These are phyloP conservation scores for Mycena venus DNA, from an alignment of 768 basidiomycete species.

Conservation along the genomic window DNA sequence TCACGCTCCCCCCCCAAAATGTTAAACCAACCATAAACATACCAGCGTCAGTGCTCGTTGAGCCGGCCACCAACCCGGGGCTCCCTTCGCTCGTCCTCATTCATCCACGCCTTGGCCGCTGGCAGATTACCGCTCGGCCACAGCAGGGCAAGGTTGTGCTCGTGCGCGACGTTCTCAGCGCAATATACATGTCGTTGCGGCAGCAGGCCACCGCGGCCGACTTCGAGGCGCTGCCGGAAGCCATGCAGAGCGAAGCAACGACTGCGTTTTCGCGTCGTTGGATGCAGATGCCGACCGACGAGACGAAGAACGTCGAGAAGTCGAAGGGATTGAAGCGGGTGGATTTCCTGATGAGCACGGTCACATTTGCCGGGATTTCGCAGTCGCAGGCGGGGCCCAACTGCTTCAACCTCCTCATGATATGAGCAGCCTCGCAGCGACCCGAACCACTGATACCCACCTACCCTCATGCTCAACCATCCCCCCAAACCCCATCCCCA, in stretches of 20 bases:
- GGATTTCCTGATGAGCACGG: conserved; percentile 50
- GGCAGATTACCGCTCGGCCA: conserved; percentile 19
- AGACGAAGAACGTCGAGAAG: conserved; percentile 38
- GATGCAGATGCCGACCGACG: conserved; percentile 4
- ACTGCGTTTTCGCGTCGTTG: conserved; percentile 33
- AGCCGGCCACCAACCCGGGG: conserved; percentile 11
- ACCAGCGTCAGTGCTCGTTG: background rate
- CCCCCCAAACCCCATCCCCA: background rate
- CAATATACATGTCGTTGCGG: conserved; percentile 27
- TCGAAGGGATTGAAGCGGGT: conserved; percentile 55
- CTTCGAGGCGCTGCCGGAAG: conserved; percentile 1
- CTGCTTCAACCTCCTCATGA: conserved; percentile 45
- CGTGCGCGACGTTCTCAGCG: conserved; percentile 22
- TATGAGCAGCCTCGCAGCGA: conserved; percentile 5
- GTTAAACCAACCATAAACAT: conserved; percentile 1
- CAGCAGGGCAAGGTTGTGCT: conserved; percentile 8
- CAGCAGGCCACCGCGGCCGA: conserved; percentile 11
- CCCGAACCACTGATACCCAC: conserved; percentile 11
- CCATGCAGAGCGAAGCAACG: conserved; percentile 15
- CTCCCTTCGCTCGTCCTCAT: conserved; percentile 9
- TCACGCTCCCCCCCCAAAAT: conserved; percentile 30
- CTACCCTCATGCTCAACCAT: conserved; percentile 30
- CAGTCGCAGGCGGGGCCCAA: conserved; percentile 41
- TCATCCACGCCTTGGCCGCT: conserved; percentile 7
- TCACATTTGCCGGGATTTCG: conserved; percentile 47